phyloP scores from a whole-genome alignment of 176 grass and related monocot genomes.

The Phoenix roebelenii region DNA sequence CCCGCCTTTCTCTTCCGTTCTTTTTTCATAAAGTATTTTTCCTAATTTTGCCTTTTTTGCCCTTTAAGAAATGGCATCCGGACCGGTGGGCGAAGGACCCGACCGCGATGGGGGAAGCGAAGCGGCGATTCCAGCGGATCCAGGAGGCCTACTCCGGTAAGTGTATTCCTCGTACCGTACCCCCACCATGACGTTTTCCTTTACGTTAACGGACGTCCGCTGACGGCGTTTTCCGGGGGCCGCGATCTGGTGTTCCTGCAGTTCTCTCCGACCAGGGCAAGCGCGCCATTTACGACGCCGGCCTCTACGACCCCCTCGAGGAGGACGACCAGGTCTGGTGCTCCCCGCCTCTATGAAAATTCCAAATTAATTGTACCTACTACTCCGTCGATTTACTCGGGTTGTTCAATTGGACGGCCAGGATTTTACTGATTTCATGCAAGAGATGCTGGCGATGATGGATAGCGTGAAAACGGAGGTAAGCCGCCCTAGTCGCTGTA shows the following conservation, averaged over 20 bases:
- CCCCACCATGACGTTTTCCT: too few relatives aligned
- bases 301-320: slow-evolving; percentile 80
- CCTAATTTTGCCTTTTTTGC: too few relatives aligned
- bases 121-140: slow-evolving; percentile 92
- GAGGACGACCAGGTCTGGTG: slow-evolving; percentile 60
- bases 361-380: too few relatives aligned
- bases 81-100: slow-evolving; percentile 82
- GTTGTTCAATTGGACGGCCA: slow-evolving; percentile 25
- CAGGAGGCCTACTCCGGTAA: slow-evolving; percentile 98
- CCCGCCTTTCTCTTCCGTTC: background rate
- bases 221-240: slow-evolving; percentile 10
- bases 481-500: background rate
- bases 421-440: slow-evolving; percentile 97
- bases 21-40: too few relatives aligned
- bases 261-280: slow-evolving; percentile 90
- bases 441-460: slow-evolving; percentile 98
- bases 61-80: slow-evolving; percentile 73
- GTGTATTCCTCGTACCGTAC: background rate
- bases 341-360: too few relatives aligned
- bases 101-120: slow-evolving; percentile 51
- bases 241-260: slow-evolving; percentile 24
- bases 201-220: background rate
- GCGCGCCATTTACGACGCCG: slow-evolving; percentile 85
- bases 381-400: too few relatives aligned
- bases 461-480: slow-evolving; percentile 94